phyloP scores from a whole-genome alignment of 1,284 basidiomycete genomes.

The Cryptococcus floricola region DNA sequence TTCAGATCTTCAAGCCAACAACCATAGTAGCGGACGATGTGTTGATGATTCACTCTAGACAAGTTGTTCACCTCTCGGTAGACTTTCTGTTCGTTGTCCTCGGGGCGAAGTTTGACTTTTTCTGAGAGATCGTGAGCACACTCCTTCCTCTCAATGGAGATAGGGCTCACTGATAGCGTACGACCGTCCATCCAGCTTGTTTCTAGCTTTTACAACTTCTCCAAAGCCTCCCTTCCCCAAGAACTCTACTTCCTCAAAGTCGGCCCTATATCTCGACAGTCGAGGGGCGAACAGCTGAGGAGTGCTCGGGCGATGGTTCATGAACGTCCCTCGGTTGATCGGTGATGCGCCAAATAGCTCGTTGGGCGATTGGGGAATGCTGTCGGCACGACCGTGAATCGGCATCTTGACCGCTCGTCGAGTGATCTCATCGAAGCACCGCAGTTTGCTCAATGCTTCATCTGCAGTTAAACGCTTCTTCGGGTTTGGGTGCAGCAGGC shows the following conservation, averaged over 20 bases:
- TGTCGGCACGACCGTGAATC: conserved; percentile 5
- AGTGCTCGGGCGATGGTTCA: conserved; percentile 24
- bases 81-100: conserved; percentile 78
- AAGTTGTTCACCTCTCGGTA: conserved; percentile 88
- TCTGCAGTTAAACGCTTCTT: conserved; percentile 45
- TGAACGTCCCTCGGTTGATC: conserved; percentile 13
- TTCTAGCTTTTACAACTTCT: conserved; percentile 87
- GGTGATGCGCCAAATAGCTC: conserved; percentile 30
- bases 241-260: conserved; percentile 51
- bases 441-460: conserved; percentile 34
- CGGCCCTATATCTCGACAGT: conserved; percentile 44
- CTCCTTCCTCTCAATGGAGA: conserved; percentile 49
- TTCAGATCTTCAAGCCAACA: conserved; percentile 48
- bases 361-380: conserved; percentile 11
- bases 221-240: conserved; percentile 85
- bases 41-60: conserved; percentile 78
- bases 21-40: conserved; percentile 74
- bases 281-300: conserved; percentile 14
- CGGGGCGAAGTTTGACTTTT: conserved; percentile 77
- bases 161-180: conserved; percentile 49
- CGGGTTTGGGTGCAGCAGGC: conserved; percentile 34
- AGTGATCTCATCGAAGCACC: conserved; percentile 27
- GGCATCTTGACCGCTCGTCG: conserved; percentile 7
- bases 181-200: conserved; percentile 58
- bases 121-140: conserved; percentile 56